phyloP scores from a whole-genome alignment of 306 rosid genomes.

The Astragalus glycyphyllos region DNA sequence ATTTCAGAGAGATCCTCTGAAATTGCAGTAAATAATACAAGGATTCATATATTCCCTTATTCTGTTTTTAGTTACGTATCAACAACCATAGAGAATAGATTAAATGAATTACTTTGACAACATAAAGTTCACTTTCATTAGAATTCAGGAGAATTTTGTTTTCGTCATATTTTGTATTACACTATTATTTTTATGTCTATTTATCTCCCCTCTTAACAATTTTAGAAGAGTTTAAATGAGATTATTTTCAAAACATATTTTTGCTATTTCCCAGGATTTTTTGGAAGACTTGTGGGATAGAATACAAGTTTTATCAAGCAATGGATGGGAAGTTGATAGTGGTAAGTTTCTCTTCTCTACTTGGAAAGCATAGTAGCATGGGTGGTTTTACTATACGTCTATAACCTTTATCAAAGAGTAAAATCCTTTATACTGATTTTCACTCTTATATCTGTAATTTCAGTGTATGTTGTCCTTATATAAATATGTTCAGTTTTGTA shows the following conservation, averaged over 20 bases:
- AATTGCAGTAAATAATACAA: too few relatives aligned
- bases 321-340: constrained; percentile 97
- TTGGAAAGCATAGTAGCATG: constrained; percentile 22
- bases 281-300: constrained; percentile 96
- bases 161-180: not conserved
- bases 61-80: too few relatives aligned
- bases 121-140: not conserved
- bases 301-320: constrained; percentile 66
- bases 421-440: not conserved
- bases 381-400: constrained; percentile 1
- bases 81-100: not conserved
- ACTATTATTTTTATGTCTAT: not conserved
- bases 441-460: not conserved
- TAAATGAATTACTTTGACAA: constrained; percentile 13
- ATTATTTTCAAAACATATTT: constrained; percentile 22
- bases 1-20: too few relatives aligned
- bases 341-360: constrained; percentile 58
- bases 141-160: not conserved
- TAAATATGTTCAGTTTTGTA: not conserved
- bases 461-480: not conserved
- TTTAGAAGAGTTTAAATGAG: constrained; percentile 12
- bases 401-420: not conserved
- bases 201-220: not conserved
- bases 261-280: constrained; percentile 69
- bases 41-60: too few relatives aligned